phyloP scores from a whole-genome alignment of 352 stramenopile species.

The Globisporangium okanoganense region DNA sequence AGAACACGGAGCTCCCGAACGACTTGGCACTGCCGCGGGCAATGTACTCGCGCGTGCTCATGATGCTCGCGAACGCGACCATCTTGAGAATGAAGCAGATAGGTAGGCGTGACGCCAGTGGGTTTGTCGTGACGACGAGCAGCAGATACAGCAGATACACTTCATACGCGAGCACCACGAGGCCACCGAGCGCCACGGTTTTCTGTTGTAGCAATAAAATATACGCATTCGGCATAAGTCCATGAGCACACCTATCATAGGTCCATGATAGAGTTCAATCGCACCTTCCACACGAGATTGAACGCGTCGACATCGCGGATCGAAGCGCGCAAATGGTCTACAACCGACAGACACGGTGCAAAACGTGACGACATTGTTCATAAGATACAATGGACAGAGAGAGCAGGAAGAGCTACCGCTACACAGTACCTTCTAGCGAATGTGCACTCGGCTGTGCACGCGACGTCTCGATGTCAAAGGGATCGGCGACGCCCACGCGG shows the following conservation, averaged over 20 bases:
- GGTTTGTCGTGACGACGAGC: constrained; percentile 12
- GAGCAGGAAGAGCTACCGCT: no score
- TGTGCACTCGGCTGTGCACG: constrained; percentile 18
- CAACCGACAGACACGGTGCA: neutral
- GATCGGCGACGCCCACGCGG: constrained; percentile 26
- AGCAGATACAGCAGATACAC: constrained; percentile 30
- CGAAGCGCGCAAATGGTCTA: constrained; percentile 46
- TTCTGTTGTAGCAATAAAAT: constrained; percentile 16
- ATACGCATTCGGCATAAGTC: neutral
- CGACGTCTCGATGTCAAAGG: constrained; percentile 38
- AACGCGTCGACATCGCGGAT: constrained; percentile 38
- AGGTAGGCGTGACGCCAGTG: constrained; percentile 9
- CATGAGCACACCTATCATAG: neutral
- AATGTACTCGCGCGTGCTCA: constrained; percentile 38
- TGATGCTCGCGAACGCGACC: constrained; percentile 29
- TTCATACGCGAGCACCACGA: constrained; percentile 43
- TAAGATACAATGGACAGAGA: neutral
- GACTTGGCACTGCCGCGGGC: constrained; percentile 14
- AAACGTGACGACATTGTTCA: neutral
- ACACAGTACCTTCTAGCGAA: constrained; percentile 29
- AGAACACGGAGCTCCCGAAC: constrained; percentile 28
- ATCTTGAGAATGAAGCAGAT: constrained; percentile 40
- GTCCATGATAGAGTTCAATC: no score
- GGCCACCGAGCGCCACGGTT: constrained; percentile 29
- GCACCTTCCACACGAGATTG: constrained; percentile 45